A percentile compares a stretch with the other conserved stretches of the same genome.
These are phyloP conservation scores for Aspergillus sclerotialis DNA, from an alignment of 2,329 filamentous ascomycete genomes.

Conservation along the genomic window DNA sequence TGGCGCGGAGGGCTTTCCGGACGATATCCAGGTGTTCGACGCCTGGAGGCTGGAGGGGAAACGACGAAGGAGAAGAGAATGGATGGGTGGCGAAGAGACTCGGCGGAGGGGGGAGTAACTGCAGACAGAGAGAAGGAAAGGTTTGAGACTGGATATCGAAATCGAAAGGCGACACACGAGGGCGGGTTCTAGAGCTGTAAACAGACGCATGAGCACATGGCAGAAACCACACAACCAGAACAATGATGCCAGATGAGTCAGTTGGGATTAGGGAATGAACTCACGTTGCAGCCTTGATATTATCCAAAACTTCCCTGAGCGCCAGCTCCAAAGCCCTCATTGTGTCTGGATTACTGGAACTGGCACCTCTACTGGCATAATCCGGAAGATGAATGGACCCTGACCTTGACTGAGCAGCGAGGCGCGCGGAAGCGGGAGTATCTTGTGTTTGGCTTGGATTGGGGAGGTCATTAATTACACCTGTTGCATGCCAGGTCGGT, in stretches of 20 bases:
- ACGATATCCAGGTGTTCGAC: slow-evolving; percentile 68
- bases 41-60: slow-evolving; percentile 71
- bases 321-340: slow-evolving; percentile 78
- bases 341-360: slow-evolving; percentile 69
- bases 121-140: slow-evolving; percentile 77
- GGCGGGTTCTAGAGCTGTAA: slow-evolving; percentile 36
- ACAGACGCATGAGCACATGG: too few species aligned
- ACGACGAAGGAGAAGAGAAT: slow-evolving; percentile 69
- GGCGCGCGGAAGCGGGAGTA: slow-evolving; percentile 24
- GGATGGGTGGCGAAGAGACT: slow-evolving; percentile 77
- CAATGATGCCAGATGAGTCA: background rate
- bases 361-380: slow-evolving; percentile 57
- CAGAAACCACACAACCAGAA: background rate
- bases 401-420: slow-evolving; percentile 25
- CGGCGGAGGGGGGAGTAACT: slow-evolving; percentile 70
- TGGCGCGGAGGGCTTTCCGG: slow-evolving; percentile 57
- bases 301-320: slow-evolving; percentile 72
- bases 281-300: slow-evolving; percentile 75
- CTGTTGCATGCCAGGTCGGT: slow-evolving; percentile 67
- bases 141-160: slow-evolving; percentile 81
- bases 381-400: slow-evolving; percentile 32
- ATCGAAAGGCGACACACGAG: slow-evolving; percentile 52
- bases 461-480: slow-evolving; percentile 69
- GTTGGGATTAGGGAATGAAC: slow-evolving; percentile 21
- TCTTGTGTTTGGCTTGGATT: slow-evolving; percentile 41